These are phyloP conservation scores for Aspergillus bombycis DNA, from an alignment of 2,329 filamentous ascomycete species.

Conservation along the genomic window DNA sequence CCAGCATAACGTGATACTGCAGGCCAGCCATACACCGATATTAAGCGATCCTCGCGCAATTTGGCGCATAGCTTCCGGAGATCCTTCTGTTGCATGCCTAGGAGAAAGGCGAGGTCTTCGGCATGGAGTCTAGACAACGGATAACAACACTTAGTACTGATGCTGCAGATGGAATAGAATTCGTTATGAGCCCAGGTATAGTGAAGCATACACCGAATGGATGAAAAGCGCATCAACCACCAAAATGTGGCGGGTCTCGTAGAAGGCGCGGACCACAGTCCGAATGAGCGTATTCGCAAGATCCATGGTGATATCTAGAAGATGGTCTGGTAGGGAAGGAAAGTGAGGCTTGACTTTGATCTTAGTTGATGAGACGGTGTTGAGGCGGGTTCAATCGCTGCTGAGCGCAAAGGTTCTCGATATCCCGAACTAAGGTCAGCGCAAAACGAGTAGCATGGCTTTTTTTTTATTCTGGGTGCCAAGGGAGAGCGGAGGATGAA, in stretches of 20 bases:
- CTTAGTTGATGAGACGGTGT: not conserved
- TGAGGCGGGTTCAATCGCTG: not conserved
- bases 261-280: slow-evolving; percentile 83
- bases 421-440: not conserved
- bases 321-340: not conserved
- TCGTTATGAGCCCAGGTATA: not conserved
- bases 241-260: slow-evolving; percentile 80
- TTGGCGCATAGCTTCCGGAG: slow-evolving; percentile 86
- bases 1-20: not conserved
- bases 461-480: not conserved
- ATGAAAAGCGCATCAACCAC: slow-evolving; percentile 78
- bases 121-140: slow-evolving; percentile 66
- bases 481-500: not conserved
- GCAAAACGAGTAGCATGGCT: slow-evolving; percentile 1
- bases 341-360: not conserved
- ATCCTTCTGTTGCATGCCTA: slow-evolving; percentile 89
- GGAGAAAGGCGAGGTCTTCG: slow-evolving; percentile 82
- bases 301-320: slow-evolving; percentile 53
- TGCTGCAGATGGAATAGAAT: not conserved
- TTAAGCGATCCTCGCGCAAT: slow-evolving; percentile 81
- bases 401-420: not conserved
- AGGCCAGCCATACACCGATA: slow-evolving; percentile 67
- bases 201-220: slow-evolving; percentile 63
- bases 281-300: slow-evolving; percentile 79
- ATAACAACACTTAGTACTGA: not conserved